Base-by-base conservation (phyloP, 768 basidiomycete species). In the Mycena olivaceomarginata region DNA sequence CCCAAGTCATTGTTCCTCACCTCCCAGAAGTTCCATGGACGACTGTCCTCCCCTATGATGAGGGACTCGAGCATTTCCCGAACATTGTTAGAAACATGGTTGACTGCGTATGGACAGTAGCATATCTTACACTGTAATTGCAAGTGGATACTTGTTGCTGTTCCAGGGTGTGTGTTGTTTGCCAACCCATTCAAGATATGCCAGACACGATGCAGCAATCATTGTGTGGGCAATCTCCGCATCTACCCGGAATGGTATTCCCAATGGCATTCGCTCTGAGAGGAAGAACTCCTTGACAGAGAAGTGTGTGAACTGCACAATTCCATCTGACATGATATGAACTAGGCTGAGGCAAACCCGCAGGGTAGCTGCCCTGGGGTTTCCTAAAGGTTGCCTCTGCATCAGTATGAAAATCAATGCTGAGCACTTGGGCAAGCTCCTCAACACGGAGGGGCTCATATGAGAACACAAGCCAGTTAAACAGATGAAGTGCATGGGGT, bases 211-310 rank as follows among this genome's bases (percentile, higher is more conserved):
- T 41, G 40, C 39, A 20, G 62, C 62, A n/a, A 63, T 63, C 9
- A 63, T 63, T 16, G 40, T 63, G 62, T 63, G 62, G 39, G 62
- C 62, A 20, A n/a, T n/a, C 39, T 63, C 39, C n/a, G 62, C 39
- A 39, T 63, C 39, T 40, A 63, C 41, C 39, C 31, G 11, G 40
- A 63, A 63, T 15, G 4, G 39, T n/a, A 16, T 15, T 20, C 40
- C 37, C 16, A 40, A 41, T 39, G 25, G 31, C 18, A 22, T 81
- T 79, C 56, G 77, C 70, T 11, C 56, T 16, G n/a, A 48, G 4
- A 41, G 4, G 12, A 60, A 60, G 37, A 60, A 60, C 11, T 60
- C 59, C 20, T 60, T 60, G 59, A 60, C 37, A 20, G 59, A 60
- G 13, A 37, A 39, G 59, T 60, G 59, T 11, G 59, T 31, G 20